phyloP scores from a whole-genome alignment of 1,284 basidiomycete genomes.

The Heterobasidion irregulare region DNA sequence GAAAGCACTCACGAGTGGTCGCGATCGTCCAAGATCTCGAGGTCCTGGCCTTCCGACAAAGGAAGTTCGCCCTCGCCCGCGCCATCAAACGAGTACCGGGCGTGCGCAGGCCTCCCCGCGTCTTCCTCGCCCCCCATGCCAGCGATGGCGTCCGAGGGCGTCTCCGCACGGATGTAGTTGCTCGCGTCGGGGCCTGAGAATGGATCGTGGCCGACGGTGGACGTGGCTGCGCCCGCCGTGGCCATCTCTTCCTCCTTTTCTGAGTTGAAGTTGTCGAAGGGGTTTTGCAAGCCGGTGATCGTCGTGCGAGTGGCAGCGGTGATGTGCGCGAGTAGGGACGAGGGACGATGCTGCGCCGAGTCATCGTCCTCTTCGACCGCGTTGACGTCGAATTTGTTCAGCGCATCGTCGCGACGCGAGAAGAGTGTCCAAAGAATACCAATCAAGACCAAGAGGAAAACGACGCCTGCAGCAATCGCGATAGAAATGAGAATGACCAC shows the following conservation, averaged over 20 bases:
- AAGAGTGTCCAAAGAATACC: constrained; percentile 88
- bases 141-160: constrained; percentile 64
- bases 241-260: constrained; percentile 44
- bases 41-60: constrained; percentile 60
- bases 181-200: constrained; percentile 62
- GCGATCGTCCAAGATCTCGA: constrained; percentile 71
- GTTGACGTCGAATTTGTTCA: constrained; percentile 45
- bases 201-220: constrained; percentile 36
- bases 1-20: constrained; percentile 63
- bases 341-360: constrained; percentile 65
- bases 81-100: constrained; percentile 74
- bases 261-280: constrained; percentile 35
- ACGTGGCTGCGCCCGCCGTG: constrained; percentile 15
- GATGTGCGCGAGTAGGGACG: constrained; percentile 78
- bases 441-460: constrained; percentile 84
- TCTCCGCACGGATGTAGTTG: constrained; percentile 68
- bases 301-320: constrained; percentile 79
- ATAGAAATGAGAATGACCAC: constrained; percentile 96
- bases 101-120: constrained; percentile 62
- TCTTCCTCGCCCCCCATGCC: constrained; percentile 52
- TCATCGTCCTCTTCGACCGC: constrained; percentile 68
- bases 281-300: constrained; percentile 52
- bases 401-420: constrained; percentile 66
- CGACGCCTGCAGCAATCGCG: constrained; percentile 90
- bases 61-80: constrained; percentile 69